phyloP scores from a whole-genome alignment of 257 asterid genomes.

The Rhazya stricta region DNA sequence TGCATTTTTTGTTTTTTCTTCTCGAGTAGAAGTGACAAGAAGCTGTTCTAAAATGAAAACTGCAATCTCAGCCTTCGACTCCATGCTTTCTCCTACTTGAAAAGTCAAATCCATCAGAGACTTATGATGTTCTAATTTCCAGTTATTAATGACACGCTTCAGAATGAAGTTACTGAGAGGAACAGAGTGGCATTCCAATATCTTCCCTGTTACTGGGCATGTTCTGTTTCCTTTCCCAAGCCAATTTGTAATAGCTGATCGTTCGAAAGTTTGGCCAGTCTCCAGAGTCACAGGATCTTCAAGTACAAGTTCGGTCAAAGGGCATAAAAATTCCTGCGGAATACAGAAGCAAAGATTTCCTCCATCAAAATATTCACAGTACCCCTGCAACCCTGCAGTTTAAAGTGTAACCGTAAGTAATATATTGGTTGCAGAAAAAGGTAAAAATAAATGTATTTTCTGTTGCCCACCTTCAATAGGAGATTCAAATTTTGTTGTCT shows the following conservation, averaged over 20 bases:
- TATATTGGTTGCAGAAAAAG: background rate
- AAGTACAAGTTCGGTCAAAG: conserved; percentile 52
- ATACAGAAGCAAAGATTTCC: conserved; percentile 29
- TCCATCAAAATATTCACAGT: conserved; percentile 12
- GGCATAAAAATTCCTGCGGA: conserved; percentile 62
- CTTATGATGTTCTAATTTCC: conserved; percentile 50
- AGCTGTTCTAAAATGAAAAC: conserved; percentile 46
- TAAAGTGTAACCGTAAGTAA: conserved; percentile 11
- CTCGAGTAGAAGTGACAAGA: conserved; percentile 36
- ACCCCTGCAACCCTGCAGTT: conserved; percentile 32
- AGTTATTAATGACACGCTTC: conserved; percentile 53
- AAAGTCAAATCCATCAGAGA: conserved; percentile 36
- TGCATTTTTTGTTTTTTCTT: conserved; percentile 37
- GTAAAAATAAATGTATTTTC: conserved; percentile 4
- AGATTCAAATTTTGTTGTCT: conserved; percentile 32
- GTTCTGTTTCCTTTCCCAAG: conserved; percentile 41
- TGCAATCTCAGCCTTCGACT: conserved; percentile 29
- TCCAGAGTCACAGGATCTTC: conserved; percentile 76
- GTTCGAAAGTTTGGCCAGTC: conserved; percentile 73
- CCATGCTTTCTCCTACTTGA: conserved; percentile 15
- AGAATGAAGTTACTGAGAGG: conserved; percentile 58
- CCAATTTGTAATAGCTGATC: conserved; percentile 59
- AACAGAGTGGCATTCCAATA: conserved; percentile 36
- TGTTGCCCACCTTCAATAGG: conserved; percentile 37
- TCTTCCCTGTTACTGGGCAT: conserved; percentile 61